Base-by-base conservation (phyloP, 2,329 filamentous ascomycete species). In the Amylocarpus encephaloides region DNA sequence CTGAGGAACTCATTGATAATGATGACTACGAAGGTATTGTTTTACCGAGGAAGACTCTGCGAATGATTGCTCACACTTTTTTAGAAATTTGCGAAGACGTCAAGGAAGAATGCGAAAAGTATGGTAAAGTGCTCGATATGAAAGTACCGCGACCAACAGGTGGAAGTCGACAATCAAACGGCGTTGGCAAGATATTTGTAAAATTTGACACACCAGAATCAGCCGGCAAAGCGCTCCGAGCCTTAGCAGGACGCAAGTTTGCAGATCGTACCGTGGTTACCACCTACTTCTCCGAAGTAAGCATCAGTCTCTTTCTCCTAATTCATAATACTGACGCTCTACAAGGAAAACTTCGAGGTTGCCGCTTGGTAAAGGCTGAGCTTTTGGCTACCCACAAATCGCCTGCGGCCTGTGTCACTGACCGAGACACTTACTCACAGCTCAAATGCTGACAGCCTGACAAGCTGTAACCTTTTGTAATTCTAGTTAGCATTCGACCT, bases 121-220 rank as follows among this genome's bases (percentile, higher is more conserved):
- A 86, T 65, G 93, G 94, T 54, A 78, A 76, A 45, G 80, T 99
- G 26, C 58, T 90, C 38, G 87, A 90, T n/a, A 74, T 97, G 69
- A 98, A 98, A 74, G 85, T 98, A 51, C 93, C 93, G 4, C 81
- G 93, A 52, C 92, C 93, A 1, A 82, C 80, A 18, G 87, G 88
- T 60, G 89, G 88, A 43, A 88, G 83, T 67, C 82, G 90, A 61
- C 86, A 93, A 66, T 88, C 85, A 18, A 80, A 88, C 29, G 93
- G 93, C 42, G 90, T 98, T 18, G 93, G 93, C 66, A 98, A 97
- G 77, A 97, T 99, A 60, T 98, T 85, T 67, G 85, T 98, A 73
- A 97, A 96, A 68, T 98, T 89, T 65, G 88, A 93, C 57, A 80
- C 76, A 2, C 73, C 79, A 2, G 88, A 90, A 45, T 82, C 84